phyloP scores from a whole-genome alignment of 192 early-diverging fungal species.

The Spizellomyces punctatus region DNA sequence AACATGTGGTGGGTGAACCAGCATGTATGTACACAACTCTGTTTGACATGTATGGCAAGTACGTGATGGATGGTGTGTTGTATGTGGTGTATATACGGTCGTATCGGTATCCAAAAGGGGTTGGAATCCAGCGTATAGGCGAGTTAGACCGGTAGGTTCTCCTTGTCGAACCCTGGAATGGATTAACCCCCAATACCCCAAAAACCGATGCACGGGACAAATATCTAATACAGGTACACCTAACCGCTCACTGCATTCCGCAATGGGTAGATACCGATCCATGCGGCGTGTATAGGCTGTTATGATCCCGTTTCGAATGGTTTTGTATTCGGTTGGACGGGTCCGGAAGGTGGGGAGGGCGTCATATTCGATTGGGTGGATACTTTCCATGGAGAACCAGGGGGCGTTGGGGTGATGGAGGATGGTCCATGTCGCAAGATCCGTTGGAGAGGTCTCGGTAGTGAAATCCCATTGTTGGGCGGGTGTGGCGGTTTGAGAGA shows the following conservation, averaged over 20 bases:
- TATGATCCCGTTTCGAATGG: conserved; percentile 23
- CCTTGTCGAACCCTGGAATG: conserved; percentile 8
- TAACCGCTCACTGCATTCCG: conserved; percentile 7
- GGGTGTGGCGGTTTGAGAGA: neutral
- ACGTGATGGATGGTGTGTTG: neutral
- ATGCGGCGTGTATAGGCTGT: conserved; percentile 3
- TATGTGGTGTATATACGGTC: neutral
- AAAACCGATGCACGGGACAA: conserved; percentile 7
- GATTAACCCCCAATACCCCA: conserved; percentile 30
- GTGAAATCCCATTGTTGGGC: neutral
- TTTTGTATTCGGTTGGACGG: neutral
- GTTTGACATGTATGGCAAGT: conserved; percentile 8
- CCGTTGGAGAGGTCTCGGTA: neutral
- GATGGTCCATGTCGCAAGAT: neutral
- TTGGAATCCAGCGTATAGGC: neutral
- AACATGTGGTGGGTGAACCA: neutral
- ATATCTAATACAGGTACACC: conserved; percentile 4
- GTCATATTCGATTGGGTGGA: neutral
- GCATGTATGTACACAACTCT: neutral
- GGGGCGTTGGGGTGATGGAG: neutral
- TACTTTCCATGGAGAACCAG: conserved; percentile 12
- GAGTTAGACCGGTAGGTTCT: neutral
- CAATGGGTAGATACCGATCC: conserved; percentile 13
- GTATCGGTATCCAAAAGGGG: neutral
- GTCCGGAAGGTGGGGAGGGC: neutral